These are phyloP conservation scores for Tetrahymena thermophila DNA, from an alignment of 73 alveolate species.

Conservation along the genomic window DNA sequence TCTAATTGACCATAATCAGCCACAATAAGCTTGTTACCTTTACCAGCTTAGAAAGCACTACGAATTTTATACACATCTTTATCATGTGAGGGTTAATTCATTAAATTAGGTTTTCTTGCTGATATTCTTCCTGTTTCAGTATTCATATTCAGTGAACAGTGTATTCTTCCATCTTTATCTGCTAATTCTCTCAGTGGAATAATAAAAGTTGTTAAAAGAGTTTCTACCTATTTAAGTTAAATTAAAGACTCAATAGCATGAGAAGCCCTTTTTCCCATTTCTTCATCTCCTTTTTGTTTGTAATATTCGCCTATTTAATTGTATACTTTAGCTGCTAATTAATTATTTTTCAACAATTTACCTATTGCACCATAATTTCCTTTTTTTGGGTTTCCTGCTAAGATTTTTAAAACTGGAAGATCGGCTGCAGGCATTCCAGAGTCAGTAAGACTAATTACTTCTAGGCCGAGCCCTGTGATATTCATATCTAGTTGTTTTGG, in stretches of 20 bases:
- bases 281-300: slow-evolving; percentile 46
- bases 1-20: slow-evolving; percentile 96
- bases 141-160: slow-evolving; percentile 73
- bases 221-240: slow-evolving; percentile 54
- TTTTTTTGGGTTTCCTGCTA: slow-evolving; percentile 74
- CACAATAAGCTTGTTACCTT: slow-evolving; percentile 75
- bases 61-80: slow-evolving; percentile 75
- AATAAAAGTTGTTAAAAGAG: slow-evolving; percentile 63
- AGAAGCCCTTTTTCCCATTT: slow-evolving; percentile 63
- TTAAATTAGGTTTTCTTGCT: slow-evolving; percentile 84
- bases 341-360: too few relatives aligned
- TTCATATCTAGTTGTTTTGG: slow-evolving; percentile 55
- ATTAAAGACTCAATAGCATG: slow-evolving; percentile 60
- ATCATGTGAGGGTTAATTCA: slow-evolving; percentile 82
- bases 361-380: slow-evolving; percentile 61
- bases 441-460: slow-evolving; percentile 42
- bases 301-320: slow-evolving; percentile 42
- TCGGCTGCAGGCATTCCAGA: slow-evolving; percentile 80
- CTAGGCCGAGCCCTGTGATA: slow-evolving; percentile 73
- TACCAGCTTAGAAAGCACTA: slow-evolving; percentile 66
- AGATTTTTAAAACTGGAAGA: slow-evolving; percentile 45
- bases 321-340: too few relatives aligned
- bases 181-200: slow-evolving; percentile 60
- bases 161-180: slow-evolving; percentile 68
- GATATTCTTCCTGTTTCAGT: slow-evolving; percentile 92